These are phyloP conservation scores for Pseudocercospora macadamiae DNA, from an alignment of 2,329 filamentous ascomycete genomes.

Conservation along the genomic window DNA sequence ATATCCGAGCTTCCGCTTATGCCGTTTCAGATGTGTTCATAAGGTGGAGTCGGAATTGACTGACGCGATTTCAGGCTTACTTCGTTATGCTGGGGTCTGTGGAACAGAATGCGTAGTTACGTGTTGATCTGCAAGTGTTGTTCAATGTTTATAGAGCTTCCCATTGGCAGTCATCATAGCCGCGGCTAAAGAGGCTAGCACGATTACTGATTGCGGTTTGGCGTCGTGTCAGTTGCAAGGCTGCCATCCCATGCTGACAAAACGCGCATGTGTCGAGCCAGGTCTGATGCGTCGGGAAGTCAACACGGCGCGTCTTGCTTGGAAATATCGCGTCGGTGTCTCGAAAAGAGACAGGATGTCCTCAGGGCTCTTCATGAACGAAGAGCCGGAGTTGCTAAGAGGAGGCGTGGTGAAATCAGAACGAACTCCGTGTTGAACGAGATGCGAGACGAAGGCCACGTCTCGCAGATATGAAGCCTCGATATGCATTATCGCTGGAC, in stretches of 20 bases:
- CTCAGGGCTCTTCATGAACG: too few species aligned
- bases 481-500: too few species aligned
- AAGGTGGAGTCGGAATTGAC: too few species aligned
- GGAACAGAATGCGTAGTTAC: not conserved
- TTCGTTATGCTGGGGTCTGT: not conserved
- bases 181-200: not conserved
- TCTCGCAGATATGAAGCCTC: not conserved
- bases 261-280: not conserved
- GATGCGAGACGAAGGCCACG: too few species aligned
- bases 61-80: not conserved
- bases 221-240: not conserved
- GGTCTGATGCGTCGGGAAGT: not conserved
- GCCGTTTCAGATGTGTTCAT: too few species aligned
- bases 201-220: not conserved
- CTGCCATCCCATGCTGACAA: slow-evolving; percentile 1
- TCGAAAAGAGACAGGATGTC: too few species aligned
- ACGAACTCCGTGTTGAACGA: too few species aligned
- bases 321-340: not conserved
- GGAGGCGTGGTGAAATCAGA: too few species aligned
- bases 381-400: too few species aligned
- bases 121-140: not conserved
- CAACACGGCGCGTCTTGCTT: not conserved
- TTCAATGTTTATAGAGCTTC: not conserved
- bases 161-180: not conserved
- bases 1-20: not conserved